Base-by-base conservation (phyloP, 1,284 basidiomycete species). In the Leccinum fallax region DNA sequence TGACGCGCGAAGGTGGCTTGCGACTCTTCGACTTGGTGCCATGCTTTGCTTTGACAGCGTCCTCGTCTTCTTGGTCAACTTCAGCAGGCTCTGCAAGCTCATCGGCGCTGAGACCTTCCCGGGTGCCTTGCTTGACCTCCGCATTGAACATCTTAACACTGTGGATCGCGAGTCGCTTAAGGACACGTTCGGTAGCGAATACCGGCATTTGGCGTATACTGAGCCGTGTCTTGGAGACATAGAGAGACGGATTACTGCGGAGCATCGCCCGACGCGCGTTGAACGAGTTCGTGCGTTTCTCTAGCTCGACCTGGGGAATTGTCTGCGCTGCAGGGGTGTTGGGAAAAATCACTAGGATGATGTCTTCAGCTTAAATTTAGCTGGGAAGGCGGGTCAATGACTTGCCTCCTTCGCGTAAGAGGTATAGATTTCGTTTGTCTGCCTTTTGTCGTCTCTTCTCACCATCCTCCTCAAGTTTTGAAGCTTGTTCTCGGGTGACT, bases 371-470 rank as follows among this genome's bases (percentile, higher is more conserved):
- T 46, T 36, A 43, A 30, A 7, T 36, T 43, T 57, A 36, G 24
- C 11, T 30, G 19, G 21, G 28, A 53, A 53, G 40, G n/a, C 10
- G 59, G 28, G 59, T 55, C 43, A 52, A 30, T 19, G 43, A 26
- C 86, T 68, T 69, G 92, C 94, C 92, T 79, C 95, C 97, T 84
- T 99, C 97, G 24, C 94, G 87, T 70, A 99, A 85, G 58, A 99
- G 85, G 77, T 98, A 98, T 68, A 97, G 88, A 75, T 98, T 98
- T 19, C 97, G 86, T 77, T 97, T 97, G 77, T 99, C 97, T 1
- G 89, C 89, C 76, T 96, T 96, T 75, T 95, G 89, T 57, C 95
- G 83, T 59, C 85, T 84, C 68, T 87, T 86, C 71, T 97, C 94
- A 8, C 91, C 89, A 28, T 90, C 92, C 65, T 97, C 94, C 69